phyloP scores from a whole-genome alignment of 2,329 filamentous ascomycete species.

The Monilinia fructigena region DNA sequence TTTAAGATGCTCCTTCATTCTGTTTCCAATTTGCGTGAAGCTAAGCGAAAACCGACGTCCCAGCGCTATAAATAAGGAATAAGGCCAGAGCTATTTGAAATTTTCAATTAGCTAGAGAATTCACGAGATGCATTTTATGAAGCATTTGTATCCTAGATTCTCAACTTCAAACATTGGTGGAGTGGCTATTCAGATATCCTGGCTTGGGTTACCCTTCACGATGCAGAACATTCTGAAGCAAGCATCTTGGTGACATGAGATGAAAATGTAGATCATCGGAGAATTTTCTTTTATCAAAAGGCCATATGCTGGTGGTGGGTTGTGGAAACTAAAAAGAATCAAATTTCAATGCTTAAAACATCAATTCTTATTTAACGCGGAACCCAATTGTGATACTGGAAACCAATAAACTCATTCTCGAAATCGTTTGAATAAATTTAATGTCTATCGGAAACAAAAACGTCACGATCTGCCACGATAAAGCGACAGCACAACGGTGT shows the following conservation, averaged over 20 bases:
- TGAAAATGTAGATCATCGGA: slow-evolving; percentile 14
- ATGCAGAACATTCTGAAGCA: not conserved
- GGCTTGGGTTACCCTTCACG: not conserved
- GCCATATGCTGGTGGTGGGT: not conserved
- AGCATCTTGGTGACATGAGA: slow-evolving; percentile 4
- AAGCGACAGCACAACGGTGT: slow-evolving; percentile 2
- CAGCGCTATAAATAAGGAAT: not conserved
- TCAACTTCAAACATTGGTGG: not conserved
- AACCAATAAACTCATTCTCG: not conserved
- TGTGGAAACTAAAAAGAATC: not conserved
- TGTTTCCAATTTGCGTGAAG: slow-evolving; percentile 1
- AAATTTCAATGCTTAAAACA: not conserved
- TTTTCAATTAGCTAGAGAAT: not conserved
- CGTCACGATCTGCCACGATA: slow-evolving; percentile 1
- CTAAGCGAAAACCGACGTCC: slow-evolving; percentile 11
- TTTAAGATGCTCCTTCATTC: slow-evolving; percentile 11
- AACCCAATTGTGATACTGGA: not conserved
- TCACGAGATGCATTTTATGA: not conserved
- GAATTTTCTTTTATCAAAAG: not conserved
- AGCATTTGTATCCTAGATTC: not conserved
- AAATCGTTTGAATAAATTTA: not conserved
- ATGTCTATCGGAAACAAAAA: slow-evolving; percentile 2
- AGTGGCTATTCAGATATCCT: not conserved
- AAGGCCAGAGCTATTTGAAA: not conserved
- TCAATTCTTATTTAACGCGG: not conserved